These are phyloP conservation scores for Aspergillus unguis DNA, from an alignment of 2,329 filamentous ascomycete species.

Conservation along the genomic window DNA sequence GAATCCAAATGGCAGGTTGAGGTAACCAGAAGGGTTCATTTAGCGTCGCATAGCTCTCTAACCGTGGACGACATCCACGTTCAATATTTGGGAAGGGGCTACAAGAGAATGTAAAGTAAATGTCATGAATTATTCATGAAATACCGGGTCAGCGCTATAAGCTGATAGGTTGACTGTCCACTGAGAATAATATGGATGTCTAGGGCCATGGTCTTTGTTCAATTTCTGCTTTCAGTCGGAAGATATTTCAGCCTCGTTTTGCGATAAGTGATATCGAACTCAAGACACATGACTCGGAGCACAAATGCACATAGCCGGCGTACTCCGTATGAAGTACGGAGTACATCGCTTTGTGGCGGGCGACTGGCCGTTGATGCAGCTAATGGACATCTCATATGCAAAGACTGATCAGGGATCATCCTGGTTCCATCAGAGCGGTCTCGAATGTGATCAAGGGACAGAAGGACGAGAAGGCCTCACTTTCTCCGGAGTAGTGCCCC, in stretches of 20 bases:
- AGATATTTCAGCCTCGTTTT: not conserved
- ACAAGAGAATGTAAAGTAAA: too few relatives aligned
- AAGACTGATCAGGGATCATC: constrained; percentile 13
- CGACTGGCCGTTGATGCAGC: not conserved
- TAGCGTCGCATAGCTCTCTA: too few relatives aligned
- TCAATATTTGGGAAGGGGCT: too few relatives aligned
- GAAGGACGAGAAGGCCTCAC: not conserved
- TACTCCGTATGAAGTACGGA: not conserved
- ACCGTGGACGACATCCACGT: too few relatives aligned
- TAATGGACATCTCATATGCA: constrained; percentile 20
- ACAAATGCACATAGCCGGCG: not conserved
- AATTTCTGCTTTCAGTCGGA: not conserved
- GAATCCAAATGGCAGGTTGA: too few relatives aligned
- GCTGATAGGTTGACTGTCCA: too few relatives aligned
- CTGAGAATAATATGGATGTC: not conserved
- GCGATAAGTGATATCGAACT: not conserved
- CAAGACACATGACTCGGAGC: not conserved
- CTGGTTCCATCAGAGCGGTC: constrained; percentile 8
- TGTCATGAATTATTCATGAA: too few relatives aligned
- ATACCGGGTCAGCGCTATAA: too few relatives aligned
- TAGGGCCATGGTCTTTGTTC: not conserved
- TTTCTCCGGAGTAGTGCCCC: not conserved
- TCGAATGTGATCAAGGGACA: constrained; percentile 7
- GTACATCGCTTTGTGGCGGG: not conserved
- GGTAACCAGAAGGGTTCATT: too few relatives aligned